Evolutionary conservation across 305 asterid genomes (phyloP), one percentile per base, ranked within the genome.

Genomic region (Petunia hybrid): DNA sequence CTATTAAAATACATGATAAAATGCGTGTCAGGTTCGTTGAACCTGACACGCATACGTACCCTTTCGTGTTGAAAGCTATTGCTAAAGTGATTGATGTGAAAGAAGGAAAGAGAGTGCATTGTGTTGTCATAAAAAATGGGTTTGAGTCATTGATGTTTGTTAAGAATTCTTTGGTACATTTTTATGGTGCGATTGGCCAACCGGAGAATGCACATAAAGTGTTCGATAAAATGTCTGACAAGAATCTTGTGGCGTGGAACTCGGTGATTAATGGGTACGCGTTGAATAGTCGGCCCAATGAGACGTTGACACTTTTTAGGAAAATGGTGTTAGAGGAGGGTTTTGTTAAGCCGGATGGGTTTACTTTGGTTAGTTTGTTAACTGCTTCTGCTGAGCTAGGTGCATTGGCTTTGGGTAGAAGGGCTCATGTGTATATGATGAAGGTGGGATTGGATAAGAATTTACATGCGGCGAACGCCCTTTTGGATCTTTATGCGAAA

Each of bases 311-410:
- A 66, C 91, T 89, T 61, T 92, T 80, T 56, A 83, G 89, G 83
- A 83, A 80, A 70, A 86, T 95, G 97, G 81, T 83, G 41, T 39
- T 78, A 81, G 92, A 89, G 53, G 87, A 85, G 73, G 31, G 31
- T 22, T 22, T 22, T 71, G 91, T 84, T 73, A 84, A 84, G 77
- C 98, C 97, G 7, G 99, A 95, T 83, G 98, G 99, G 10, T 95
- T 95, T 82, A 95, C 99, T 10, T 67, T 95, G 87, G 99, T 95
- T 51, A 95, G 97, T 75, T 87, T 95, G 91, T 90, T 95, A 42
- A 93, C 97, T 8, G 97, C 98, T 22, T 90, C 92, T 68, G 92
- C 98, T 61, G 98, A 93, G 80, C 92, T 93, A 55, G 97, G 99
- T 82, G 97, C 97, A 8, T 85, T 92, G 82, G 91, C 94, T 73